phyloP scores from a whole-genome alignment of 2,329 filamentous ascomycete species.

The Penicillium sp. region DNA sequence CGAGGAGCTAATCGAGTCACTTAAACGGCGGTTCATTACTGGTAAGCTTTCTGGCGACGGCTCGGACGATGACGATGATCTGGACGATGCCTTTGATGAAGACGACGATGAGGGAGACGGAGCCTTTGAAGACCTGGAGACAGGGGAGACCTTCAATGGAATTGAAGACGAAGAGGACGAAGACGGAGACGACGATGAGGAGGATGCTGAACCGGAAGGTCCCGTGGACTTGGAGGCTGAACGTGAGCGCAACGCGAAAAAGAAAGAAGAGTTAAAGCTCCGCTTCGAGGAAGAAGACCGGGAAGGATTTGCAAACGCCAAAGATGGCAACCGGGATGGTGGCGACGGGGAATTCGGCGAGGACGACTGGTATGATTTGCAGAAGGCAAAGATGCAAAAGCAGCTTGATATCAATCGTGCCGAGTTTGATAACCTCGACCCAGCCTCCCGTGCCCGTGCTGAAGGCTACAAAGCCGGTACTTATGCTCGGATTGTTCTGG shows the following conservation, averaged over 20 bases:
- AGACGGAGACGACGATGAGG: conserved; percentile 57
- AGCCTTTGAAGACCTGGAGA: conserved; percentile 81
- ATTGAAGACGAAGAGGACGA: conserved; percentile 33
- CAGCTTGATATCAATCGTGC: conserved; percentile 95
- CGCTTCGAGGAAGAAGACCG: conserved; percentile 96
- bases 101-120: conserved; percentile 70
- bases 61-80: conserved; percentile 53
- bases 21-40: conserved; percentile 74
- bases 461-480: conserved; percentile 90
- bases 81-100: conserved; percentile 54
- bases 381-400: conserved; percentile 92
- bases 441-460: conserved; percentile 74
- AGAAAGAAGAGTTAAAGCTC: conserved; percentile 91
- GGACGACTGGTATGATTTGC: conserved; percentile 97
- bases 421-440: conserved; percentile 85
- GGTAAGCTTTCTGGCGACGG: conserved; percentile 59
- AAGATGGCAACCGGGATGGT: conserved; percentile 72
- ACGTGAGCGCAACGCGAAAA: conserved; percentile 81
- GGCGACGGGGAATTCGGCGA: conserved; percentile 77
- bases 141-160: conserved; percentile 57
- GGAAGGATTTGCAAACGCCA: conserved; percentile 84
- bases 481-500: conserved; percentile 86
- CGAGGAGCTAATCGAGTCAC: conserved; percentile 69
- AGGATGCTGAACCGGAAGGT: conserved; percentile 42
- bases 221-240: conserved; percentile 71